phyloP scores from a whole-genome alignment of 208 protist species.

The Crithidia brevicula region DNA sequence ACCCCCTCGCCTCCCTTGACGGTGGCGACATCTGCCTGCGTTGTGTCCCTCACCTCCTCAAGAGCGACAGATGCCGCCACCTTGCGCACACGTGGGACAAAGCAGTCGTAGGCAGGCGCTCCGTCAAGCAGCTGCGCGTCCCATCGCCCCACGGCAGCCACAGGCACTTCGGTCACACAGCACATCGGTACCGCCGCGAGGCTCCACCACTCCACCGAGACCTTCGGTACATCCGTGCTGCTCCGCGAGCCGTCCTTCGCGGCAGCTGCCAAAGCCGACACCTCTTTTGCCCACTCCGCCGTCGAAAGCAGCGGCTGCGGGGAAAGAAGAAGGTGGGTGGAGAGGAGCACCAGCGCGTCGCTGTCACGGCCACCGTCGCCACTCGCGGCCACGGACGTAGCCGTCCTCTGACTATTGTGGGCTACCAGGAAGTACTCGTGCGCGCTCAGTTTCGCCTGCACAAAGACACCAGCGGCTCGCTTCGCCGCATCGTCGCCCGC shows the following conservation, averaged over 20 bases:
- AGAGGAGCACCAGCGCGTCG: not conserved
- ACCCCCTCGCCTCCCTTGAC: no score
- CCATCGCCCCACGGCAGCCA: slow-evolving; percentile 16
- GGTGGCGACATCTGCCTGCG: no score
- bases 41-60: not conserved
- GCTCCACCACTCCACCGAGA: slow-evolving; percentile 21
- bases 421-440: slow-evolving; percentile 25
- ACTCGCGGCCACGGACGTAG: not conserved
- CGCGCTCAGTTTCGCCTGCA: slow-evolving; percentile 5
- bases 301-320: slow-evolving; percentile 10
- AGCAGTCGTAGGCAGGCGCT: slow-evolving; percentile 17
- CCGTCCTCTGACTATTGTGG: not conserved
- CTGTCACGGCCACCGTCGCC: not conserved
- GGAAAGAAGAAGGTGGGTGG: slow-evolving; percentile 11
- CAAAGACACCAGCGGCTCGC: not conserved
- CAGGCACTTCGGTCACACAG: not conserved
- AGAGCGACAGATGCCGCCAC: not conserved
- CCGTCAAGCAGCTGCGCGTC: slow-evolving; percentile 21
- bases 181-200: slow-evolving; percentile 10
- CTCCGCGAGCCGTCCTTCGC: no score
- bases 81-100: slow-evolving; percentile 21
- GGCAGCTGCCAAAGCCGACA: not conserved
- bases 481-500: not conserved
- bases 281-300: slow-evolving; percentile 2
- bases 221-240: not conserved